Evolutionary conservation across 2,329 filamentous ascomycete genomes (phyloP).

Genomic region (Aspergillus quadrilineatus): DNA sequence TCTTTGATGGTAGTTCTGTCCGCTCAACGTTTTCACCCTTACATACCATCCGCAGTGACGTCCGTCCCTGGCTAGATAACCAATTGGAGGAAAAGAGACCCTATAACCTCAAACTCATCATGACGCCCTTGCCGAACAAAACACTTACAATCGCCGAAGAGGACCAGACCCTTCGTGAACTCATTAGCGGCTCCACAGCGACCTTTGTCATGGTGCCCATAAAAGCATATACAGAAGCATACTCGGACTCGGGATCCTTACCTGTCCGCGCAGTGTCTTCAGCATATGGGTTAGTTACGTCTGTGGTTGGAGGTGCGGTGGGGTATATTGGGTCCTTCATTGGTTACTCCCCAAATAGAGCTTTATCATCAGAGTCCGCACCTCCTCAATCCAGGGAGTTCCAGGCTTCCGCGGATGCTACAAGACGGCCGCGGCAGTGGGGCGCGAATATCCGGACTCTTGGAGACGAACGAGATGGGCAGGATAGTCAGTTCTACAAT

Average conservation of each 20-base stretch:
- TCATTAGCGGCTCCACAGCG: constrained; percentile 74
- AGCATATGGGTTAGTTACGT: constrained; percentile 45
- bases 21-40: constrained; percentile 67
- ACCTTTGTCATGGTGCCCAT: constrained; percentile 80
- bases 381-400: constrained; percentile 8
- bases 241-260: constrained; percentile 44
- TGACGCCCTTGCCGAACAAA: constrained; percentile 73
- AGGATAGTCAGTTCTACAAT: constrained; percentile 76
- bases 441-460: constrained; percentile 53
- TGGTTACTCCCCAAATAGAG: constrained; percentile 36
- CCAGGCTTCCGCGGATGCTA: constrained; percentile 8
- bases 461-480: constrained; percentile 54
- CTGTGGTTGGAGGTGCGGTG: constrained; percentile 43
- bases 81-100: constrained; percentile 61
- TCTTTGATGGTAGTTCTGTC: constrained; percentile 81
- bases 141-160: constrained; percentile 76
- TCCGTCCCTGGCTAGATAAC: constrained; percentile 75
- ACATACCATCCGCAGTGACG: constrained; percentile 62
- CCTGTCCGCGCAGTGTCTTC: constrained; percentile 44
- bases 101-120: constrained; percentile 80
- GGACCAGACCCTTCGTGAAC: constrained; percentile 61
- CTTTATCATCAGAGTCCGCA: constrained; percentile 15
- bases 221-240: constrained; percentile 60
- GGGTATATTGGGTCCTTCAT: constrained; percentile 46
- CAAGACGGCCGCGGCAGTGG: constrained; percentile 18